Conservation (phyloP, 768 basidiomycete genomes). For the Naganishia antarctica region DNA sequence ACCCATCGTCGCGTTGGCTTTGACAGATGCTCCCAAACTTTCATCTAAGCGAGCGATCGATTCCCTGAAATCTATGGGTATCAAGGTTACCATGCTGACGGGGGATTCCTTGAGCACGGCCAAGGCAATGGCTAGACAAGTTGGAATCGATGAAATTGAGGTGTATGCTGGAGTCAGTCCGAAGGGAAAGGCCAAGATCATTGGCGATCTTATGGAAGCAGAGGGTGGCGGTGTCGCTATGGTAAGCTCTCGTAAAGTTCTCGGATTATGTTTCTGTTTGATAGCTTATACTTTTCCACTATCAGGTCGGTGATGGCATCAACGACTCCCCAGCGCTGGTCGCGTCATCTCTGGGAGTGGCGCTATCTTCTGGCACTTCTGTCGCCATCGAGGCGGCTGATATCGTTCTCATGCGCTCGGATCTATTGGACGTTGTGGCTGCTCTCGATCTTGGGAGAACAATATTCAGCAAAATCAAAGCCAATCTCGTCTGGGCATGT, state of each 20-base stretch:
- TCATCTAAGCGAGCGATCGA: constrained; percentile 76
- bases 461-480: constrained; percentile 83
- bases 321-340: constrained; percentile 98
- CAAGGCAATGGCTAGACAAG: constrained; percentile 77
- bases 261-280: background rate
- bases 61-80: constrained; percentile 79
- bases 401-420: constrained; percentile 94
- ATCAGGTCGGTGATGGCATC: constrained; percentile 95
- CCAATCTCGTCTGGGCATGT: constrained; percentile 95
- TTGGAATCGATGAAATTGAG: constrained; percentile 74
- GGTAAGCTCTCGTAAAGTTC: constrained; percentile 54
- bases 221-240: constrained; percentile 75
- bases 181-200: constrained; percentile 83
- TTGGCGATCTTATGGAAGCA: constrained; percentile 72
- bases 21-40: constrained; percentile 80
- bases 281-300: background rate
- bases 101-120: constrained; percentile 86
- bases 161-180: constrained; percentile 94
- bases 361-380: constrained; percentile 90
- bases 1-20: constrained; percentile 65
- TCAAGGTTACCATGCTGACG: constrained; percentile 88
- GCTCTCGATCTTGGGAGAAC: constrained; percentile 81
- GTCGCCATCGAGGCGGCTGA: constrained; percentile 98
- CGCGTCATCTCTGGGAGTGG: constrained; percentile 92
- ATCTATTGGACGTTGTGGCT: constrained; percentile 94